Base-by-base conservation (phyloP, 1,139 yeast species). In the Blastobotrys indianensis region DNA sequence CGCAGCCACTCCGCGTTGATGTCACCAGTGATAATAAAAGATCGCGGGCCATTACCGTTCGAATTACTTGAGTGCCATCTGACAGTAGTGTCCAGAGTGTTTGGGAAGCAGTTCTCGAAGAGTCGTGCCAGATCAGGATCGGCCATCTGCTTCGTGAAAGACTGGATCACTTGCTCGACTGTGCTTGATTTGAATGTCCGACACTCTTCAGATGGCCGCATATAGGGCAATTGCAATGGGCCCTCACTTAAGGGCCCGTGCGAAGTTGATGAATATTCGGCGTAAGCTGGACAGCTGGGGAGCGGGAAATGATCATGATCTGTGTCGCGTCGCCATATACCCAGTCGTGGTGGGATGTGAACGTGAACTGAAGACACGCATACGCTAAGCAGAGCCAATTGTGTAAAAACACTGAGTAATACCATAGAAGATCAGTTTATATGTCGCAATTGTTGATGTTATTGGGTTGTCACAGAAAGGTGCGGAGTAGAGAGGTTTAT, bases 1-100 rank as follows among this genome's bases (percentile, higher is more conserved):
- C 95, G 67, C 35, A 86, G 67, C 79, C 95, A 86, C 62, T 85
- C 94, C 1, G 95, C 95, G 61, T 85, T 88, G 46, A 66, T 66
- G 56, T 85, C 94, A 3, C 95, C 95, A 0, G 95, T 86, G 32
- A 86, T 92, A 1, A 86, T 76, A 62, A 86, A 86, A 6, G 51
- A 46, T 7, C 49, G 41, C 7, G 51, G 49, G 4, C 45, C 46
- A 15, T 37, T 41, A 9, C 43, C 44, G 13, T 44, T 30, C 7
- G 23, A 23, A 0, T 82, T 69, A n/a, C 39, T 34, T 9, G 63
- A 58, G 60, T 82, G 85, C 86, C 87, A 86, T 49, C 84, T 69
- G 39, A 86, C 77, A 0, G 95, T 85, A 0, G 95, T 86, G 57
- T 86, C 95, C 43, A 86, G 66, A 0, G 95, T 86, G 59, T 86